Base-by-base conservation (phyloP, 176 grass and related monocot genomes). In the Eremochloa ophiuroides region DNA sequence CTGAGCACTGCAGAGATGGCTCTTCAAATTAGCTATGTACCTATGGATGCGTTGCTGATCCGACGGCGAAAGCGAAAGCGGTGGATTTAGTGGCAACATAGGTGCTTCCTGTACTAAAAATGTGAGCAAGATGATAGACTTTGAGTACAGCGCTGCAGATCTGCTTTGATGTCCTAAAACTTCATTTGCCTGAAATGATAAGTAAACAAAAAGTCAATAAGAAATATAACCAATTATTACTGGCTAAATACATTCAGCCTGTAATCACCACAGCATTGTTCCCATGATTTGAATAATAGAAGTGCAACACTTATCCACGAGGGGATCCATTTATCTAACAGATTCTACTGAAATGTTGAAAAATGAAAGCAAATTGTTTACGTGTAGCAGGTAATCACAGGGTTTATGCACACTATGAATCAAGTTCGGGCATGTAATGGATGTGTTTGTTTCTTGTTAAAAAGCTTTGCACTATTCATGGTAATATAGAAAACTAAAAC, bases 41-140 rank as follows among this genome's bases (percentile, higher is more conserved):
- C 55, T 87, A 55, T 72, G 80, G 68, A 91, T 84, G 3, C 89
- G 89, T 26, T 85, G 89, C 56, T 85, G 84, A 34, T 91, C 76
- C 0, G 63, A 79, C 25, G 74, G 35, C 17, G 86, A 76, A 79
- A 94, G 92, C n/a, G 68, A 87, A 64, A 94, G 91, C 9, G 74
- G 31, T 50, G 86, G 89, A 55, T 79, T 91, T 61, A 91, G 72
- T n/a, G 77, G 86, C 35, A 94, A 86, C 15, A 66, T 39, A 65
- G 75, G 50, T 33, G 92, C 92, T 87, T 91, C 89, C 20, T 89
- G 80, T 56, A 68, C 66, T 83, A 94, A 75, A 83, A 94, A 94
- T 44, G 84, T 87, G 72, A 91, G 80, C 37, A 91, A 84, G 31
- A 83, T 91, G 55, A 94, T 94, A 72, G 92, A 82, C 85, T 91